These are phyloP conservation scores for Stropharia rugosoannulata DNA, from an alignment of 768 basidiomycete genomes.

Conservation along the genomic window DNA sequence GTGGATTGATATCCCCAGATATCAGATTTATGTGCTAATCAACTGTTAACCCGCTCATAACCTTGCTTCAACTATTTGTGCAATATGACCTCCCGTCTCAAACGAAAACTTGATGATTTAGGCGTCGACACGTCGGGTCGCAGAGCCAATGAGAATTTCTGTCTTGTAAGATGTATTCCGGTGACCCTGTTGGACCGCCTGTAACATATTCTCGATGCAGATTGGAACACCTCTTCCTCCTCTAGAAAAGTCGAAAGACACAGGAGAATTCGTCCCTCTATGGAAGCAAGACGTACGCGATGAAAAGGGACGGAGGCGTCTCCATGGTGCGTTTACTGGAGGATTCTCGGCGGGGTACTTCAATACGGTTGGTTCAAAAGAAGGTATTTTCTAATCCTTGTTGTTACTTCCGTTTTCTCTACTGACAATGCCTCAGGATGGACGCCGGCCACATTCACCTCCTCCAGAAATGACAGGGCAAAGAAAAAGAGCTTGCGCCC, in stretches of 20 bases:
- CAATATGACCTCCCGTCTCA: slow-evolving; percentile 55
- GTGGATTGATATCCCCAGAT: too few relatives aligned
- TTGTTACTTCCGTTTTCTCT: not conserved
- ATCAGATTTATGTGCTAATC: too few relatives aligned
- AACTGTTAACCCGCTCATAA: too few relatives aligned
- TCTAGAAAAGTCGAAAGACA: slow-evolving; percentile 91
- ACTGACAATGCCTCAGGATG: slow-evolving; percentile 63
- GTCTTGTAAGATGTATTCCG: slow-evolving; percentile 50
- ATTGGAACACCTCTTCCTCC: slow-evolving; percentile 95
- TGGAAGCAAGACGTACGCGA: slow-evolving; percentile 99
- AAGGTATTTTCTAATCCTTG: slow-evolving; percentile 53
- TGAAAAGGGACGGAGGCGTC: slow-evolving; percentile 85
- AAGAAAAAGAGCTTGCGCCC: slow-evolving; percentile 62
- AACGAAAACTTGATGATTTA: slow-evolving; percentile 81
- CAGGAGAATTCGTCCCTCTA: slow-evolving; percentile 91
- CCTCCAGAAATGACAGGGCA: slow-evolving; percentile 77
- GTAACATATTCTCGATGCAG: slow-evolving; percentile 35
- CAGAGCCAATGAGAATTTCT: slow-evolving; percentile 82
- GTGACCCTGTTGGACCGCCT: not conserved
- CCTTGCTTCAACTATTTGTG: too few relatives aligned
- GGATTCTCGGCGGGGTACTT: slow-evolving; percentile 98
- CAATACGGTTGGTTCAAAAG: slow-evolving; percentile 94
- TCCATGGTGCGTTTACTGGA: slow-evolving; percentile 99
- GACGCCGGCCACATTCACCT: slow-evolving; percentile 90
- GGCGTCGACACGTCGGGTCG: slow-evolving; percentile 71